Evolutionary conservation across 179 eudicot species (phyloP).

Genomic region (Silene noctiflora): DNA sequence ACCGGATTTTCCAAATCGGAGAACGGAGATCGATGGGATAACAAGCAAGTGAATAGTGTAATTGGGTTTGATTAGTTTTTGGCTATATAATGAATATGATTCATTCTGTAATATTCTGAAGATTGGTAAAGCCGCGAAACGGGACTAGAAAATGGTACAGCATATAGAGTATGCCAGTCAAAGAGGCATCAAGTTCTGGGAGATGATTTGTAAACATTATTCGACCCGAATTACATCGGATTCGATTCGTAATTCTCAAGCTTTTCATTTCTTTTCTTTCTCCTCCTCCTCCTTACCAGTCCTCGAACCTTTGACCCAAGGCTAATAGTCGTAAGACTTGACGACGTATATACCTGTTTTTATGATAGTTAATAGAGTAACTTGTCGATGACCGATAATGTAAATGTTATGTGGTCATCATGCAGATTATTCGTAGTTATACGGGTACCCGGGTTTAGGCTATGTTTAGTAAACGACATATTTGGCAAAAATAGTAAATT

Average conservation of each 20-base stretch:
- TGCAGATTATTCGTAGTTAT: too few relatives aligned
- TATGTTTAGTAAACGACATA: too few relatives aligned
- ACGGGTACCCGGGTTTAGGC: too few relatives aligned
- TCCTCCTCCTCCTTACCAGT: too few relatives aligned
- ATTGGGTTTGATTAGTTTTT: neutral
- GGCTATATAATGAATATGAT: too few relatives aligned
- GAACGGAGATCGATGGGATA: neutral
- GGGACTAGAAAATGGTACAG: slow-evolving; percentile 3
- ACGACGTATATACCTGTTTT: neutral
- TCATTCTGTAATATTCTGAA: neutral
- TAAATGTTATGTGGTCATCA: neutral
- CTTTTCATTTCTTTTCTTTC: neutral
- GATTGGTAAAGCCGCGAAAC: neutral
- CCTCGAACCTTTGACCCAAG: too few relatives aligned
- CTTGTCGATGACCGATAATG: neutral
- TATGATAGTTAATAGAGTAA: neutral
- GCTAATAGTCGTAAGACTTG: too few relatives aligned
- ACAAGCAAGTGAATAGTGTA: neutral
- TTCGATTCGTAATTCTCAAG: neutral
- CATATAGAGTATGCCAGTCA: neutral
- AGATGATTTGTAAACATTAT: neutral
- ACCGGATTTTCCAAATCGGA: neutral
- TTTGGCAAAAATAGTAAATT: too few relatives aligned
- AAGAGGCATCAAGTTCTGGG: slow-evolving; percentile 6
- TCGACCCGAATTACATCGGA: neutral